Evolutionary conservation across 805 yeast species (phyloP).

Genomic region (Saccharomyces kudriavzevii): DNA sequence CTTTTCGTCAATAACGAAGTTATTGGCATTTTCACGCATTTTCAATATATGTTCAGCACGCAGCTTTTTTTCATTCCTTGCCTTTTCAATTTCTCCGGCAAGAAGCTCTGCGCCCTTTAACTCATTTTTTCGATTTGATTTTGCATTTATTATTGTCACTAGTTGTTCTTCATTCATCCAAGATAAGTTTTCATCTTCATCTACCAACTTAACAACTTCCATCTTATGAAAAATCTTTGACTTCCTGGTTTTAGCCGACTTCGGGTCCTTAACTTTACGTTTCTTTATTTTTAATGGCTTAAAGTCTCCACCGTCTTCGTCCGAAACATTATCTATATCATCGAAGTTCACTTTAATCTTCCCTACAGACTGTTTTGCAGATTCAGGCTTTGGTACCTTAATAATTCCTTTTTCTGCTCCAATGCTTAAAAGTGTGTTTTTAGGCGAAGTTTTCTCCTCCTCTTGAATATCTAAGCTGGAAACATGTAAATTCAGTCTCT

Average conservation of each 20-base stretch:
- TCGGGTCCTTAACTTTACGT: slow-evolving; percentile 32
- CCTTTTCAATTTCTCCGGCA: slow-evolving; percentile 34
- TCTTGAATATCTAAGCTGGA: slow-evolving; percentile 19
- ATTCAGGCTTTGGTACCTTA: slow-evolving; percentile 1
- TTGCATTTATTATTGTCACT: slow-evolving; percentile 26
- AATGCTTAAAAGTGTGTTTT: slow-evolving; percentile 12
- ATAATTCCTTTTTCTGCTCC: slow-evolving; percentile 17
- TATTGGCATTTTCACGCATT: slow-evolving; percentile 14
- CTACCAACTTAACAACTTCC: slow-evolving; percentile 29
- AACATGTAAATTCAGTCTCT: slow-evolving; percentile 11
- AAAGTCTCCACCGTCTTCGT: slow-evolving; percentile 29
- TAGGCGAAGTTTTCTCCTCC: slow-evolving; percentile 10
- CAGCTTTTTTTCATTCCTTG: slow-evolving; percentile 17
- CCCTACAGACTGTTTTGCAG: slow-evolving; percentile 6
- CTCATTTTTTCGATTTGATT: slow-evolving; percentile 8
- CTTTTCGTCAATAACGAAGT: slow-evolving; percentile 37
- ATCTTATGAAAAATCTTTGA: slow-evolving; percentile 25
- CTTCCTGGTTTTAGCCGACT: slow-evolving; percentile 27
- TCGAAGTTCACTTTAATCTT: slow-evolving; percentile 20
- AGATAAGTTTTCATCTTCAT: slow-evolving; percentile 21
- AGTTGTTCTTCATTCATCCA: slow-evolving; percentile 24
- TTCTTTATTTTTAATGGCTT: slow-evolving; percentile 34
- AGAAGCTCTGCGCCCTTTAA: slow-evolving; percentile 16
- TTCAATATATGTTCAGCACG: slow-evolving; percentile 13
- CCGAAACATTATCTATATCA: slow-evolving; percentile 9